Evolutionary conservation across 169 alveolate genomes (phyloP).

Genomic region (Babesia microti): DNA sequence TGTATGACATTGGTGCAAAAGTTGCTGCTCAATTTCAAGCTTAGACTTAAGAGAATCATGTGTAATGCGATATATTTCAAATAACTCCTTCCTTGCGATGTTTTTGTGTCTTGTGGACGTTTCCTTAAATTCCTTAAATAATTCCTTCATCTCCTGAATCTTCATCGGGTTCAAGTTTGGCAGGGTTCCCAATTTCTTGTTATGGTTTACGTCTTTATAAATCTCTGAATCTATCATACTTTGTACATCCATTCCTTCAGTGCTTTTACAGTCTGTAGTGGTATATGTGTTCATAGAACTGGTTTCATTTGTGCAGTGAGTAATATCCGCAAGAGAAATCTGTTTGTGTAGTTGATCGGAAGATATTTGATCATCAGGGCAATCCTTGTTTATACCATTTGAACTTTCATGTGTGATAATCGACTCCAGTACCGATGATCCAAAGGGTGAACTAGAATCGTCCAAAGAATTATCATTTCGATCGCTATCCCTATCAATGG

Average conservation of each 20-base stretch:
- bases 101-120: slow-evolving; percentile 17
- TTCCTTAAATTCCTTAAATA: slow-evolving; percentile 23
- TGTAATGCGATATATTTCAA: slow-evolving; percentile 21
- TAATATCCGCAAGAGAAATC: too few species aligned
- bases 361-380: too few species aligned
- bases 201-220: slow-evolving; percentile 36
- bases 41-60: slow-evolving; percentile 13
- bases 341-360: too few species aligned
- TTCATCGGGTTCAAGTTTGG: slow-evolving; percentile 34
- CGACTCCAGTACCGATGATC: too few species aligned
- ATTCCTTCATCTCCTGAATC: slow-evolving; percentile 36
- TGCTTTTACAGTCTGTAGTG: too few species aligned
- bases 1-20: slow-evolving; percentile 21
- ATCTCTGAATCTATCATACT: slow-evolving; percentile 45
- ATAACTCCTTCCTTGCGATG: slow-evolving; percentile 36
- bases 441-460: too few species aligned
- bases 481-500: too few species aligned
- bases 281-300: too few species aligned
- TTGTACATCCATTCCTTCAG: slow-evolving; percentile 35
- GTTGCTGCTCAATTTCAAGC: slow-evolving; percentile 21
- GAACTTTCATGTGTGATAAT: too few species aligned
- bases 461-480: too few species aligned
- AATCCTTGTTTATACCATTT: too few species aligned
- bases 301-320: too few species aligned
- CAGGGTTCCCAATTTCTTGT: slow-evolving; percentile 38